These are phyloP conservation scores for Dothidotthia symphoricarpi DNA, from an alignment of 2,329 filamentous ascomycete species.

Conservation along the genomic window DNA sequence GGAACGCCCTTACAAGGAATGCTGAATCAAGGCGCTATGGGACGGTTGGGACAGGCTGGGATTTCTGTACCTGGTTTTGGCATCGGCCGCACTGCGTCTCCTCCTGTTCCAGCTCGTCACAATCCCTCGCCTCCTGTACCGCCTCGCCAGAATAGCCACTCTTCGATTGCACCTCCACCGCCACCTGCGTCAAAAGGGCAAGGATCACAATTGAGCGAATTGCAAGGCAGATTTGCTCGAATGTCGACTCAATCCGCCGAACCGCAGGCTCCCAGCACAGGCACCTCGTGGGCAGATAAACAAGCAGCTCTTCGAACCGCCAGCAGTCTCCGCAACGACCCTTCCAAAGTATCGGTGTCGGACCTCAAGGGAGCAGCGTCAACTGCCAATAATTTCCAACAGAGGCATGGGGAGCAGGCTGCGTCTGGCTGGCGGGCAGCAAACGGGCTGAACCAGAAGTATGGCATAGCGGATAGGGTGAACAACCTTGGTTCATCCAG, in stretches of 20 bases:
- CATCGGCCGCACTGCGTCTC: slow-evolving; percentile 56
- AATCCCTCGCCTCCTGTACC: slow-evolving; percentile 28
- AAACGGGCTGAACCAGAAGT: slow-evolving; percentile 60
- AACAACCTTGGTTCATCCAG: slow-evolving; percentile 42
- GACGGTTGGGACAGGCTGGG: slow-evolving; percentile 68
- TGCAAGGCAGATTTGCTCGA: slow-evolving; percentile 64
- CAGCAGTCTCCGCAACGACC: slow-evolving; percentile 59
- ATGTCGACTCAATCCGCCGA: slow-evolving; percentile 38
- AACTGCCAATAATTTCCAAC: slow-evolving; percentile 67
- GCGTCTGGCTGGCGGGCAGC: slow-evolving; percentile 59
- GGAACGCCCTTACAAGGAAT: slow-evolving; percentile 37
- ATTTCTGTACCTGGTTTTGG: slow-evolving; percentile 76
- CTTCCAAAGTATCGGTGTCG: slow-evolving; percentile 59
- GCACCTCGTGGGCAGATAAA: slow-evolving; percentile 64
- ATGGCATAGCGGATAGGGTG: slow-evolving; percentile 54
- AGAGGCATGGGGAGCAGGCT: slow-evolving; percentile 68
- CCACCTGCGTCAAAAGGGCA: slow-evolving; percentile 17
- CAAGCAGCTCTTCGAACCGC: slow-evolving; percentile 62
- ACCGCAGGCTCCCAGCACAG: slow-evolving; percentile 42
- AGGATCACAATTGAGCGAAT: slow-evolving; percentile 57
- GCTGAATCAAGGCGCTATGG: slow-evolving; percentile 61
- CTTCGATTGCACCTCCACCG: slow-evolving; percentile 21
- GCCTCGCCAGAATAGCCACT: slow-evolving; percentile 25
- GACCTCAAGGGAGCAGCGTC: slow-evolving; percentile 59
- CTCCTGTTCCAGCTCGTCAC: slow-evolving; percentile 40